Evolutionary conservation across 441 rosid genomes (phyloP), one percentile per base, ranked within the genome.

Genomic region (Capsella rubella): DNA sequence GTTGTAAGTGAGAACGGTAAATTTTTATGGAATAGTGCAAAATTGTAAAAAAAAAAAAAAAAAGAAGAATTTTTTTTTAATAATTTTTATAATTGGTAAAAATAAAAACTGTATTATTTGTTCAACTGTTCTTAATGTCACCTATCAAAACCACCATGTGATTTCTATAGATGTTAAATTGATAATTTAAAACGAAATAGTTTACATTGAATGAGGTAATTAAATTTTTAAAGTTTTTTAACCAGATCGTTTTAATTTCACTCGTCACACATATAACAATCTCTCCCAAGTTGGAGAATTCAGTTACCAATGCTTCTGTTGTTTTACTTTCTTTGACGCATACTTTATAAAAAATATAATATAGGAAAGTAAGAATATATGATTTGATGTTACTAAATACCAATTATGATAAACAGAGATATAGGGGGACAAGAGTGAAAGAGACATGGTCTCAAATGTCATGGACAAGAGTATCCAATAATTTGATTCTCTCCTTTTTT

Each of bases 401-500:
- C 68, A 55, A 64, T 63, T 62, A 63, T 75, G 68, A 60, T 61
- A 46, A 61, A 31, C 63, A 76, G 25, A 47, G 71, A 37, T 37
- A 25, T 21, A 69, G 71, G 75, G 71, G 71, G 71, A 70, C 79
- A 76, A 70, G 79, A 63, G 79, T 76, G 79, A 76, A 64, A 76
- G 75, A 70, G 79, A 76, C 71, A 55, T 63, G 75, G 79, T 76
- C 79, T 76, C 79, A 28, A 47, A 29, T 70, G 28, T 55, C 67
- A 63, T 40, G 55, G 71, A 76, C 79, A 76, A 70, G 61, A 63
- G 79, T 69, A 76, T 76, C 79, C 75, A 76, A 70, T 76, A 18
- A 70, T 76, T 68, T 69, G 74, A 76, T 71, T 69, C 60, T 69
- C 42, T 14, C 42, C 42, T 14, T 76, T 76, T 70, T 70, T 34